Evolutionary conservation across 768 basidiomycete species (phyloP).

Genomic region (Psilocybe subaeruginosa): DNA sequence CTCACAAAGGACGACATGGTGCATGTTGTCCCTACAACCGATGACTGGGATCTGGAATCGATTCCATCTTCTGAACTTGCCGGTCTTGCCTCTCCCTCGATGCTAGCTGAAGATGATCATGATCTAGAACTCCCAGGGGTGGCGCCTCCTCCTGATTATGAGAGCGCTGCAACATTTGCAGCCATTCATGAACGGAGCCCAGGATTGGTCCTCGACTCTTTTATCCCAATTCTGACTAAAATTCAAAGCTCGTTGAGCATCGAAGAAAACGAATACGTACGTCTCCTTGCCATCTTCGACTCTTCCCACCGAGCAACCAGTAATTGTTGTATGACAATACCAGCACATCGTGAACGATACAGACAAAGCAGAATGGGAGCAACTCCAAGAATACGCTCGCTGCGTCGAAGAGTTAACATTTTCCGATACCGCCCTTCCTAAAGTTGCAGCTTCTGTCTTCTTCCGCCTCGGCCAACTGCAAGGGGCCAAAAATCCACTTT

Average conservation of each 20-base stretch:
- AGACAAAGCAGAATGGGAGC: neutral
- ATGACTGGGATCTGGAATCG: neutral
- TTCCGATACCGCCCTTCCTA: neutral
- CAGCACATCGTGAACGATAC: neutral
- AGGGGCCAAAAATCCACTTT: neutral
- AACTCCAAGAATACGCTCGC: neutral
- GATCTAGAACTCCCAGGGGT: neutral
- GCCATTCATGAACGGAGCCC: neutral
- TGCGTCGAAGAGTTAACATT: neutral
- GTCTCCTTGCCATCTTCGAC: neutral
- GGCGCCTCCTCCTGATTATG: neutral
- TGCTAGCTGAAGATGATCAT: neutral
- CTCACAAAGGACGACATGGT: neutral
- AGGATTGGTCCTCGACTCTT: neutral
- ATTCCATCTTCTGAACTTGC: neutral
- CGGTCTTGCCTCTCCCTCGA: neutral
- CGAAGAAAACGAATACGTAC: slow-evolving; percentile 2
- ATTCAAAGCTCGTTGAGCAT: neutral
- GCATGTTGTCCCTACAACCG: neutral
- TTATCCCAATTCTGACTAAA: neutral
- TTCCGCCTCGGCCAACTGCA: slow-evolving; percentile 5
- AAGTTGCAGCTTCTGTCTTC: neutral
- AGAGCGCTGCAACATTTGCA: neutral
- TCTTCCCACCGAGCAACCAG: neutral
- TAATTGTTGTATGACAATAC: neutral